These are phyloP conservation scores for Arachnomyces sp. DNA, from an alignment of 2,329 filamentous ascomycete genomes.

Conservation along the genomic window DNA sequence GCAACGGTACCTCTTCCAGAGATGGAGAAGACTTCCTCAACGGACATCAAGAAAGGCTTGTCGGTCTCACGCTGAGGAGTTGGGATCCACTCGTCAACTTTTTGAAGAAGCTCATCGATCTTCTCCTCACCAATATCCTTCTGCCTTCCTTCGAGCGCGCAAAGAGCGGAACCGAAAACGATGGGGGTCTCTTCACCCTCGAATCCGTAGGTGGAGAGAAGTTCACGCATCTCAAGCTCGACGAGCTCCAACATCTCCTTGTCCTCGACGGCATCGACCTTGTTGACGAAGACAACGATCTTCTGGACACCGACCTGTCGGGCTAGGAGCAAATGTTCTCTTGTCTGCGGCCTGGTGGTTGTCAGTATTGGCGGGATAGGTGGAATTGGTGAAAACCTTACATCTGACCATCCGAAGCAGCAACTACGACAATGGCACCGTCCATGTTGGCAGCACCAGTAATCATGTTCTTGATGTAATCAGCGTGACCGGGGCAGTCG, in stretches of 20 bases:
- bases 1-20: slow-evolving; percentile 91
- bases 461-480: slow-evolving; percentile 99
- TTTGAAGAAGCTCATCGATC: slow-evolving; percentile 83
- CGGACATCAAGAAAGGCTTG: slow-evolving; percentile 98
- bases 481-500: slow-evolving; percentile 98
- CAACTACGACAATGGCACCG: slow-evolving; percentile 96
- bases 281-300: slow-evolving; percentile 99
- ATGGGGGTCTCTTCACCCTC: slow-evolving; percentile 98
- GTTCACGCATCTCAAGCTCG: slow-evolving; percentile 99
- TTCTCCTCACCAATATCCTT: slow-evolving; percentile 78
- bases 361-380: slow-evolving; percentile 15
- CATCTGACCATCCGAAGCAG: slow-evolving; percentile 98
- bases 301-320: slow-evolving; percentile 97
- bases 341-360: slow-evolving; percentile 68
- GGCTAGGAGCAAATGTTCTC: slow-evolving; percentile 94
- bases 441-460: slow-evolving; percentile 99
- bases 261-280: slow-evolving; percentile 94
- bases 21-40: slow-evolving; percentile 89
- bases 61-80: slow-evolving; percentile 89
- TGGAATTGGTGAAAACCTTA: slow-evolving; percentile 24
- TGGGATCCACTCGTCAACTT: slow-evolving; percentile 93
- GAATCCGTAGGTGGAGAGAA: slow-evolving; percentile 86
- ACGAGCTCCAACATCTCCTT: slow-evolving; percentile 99
- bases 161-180: slow-evolving; percentile 92
- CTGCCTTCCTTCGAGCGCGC: slow-evolving; percentile 78